Evolutionary conservation across 768 basidiomycete species (phyloP).

Genomic region (Boletus tomentosulus): DNA sequence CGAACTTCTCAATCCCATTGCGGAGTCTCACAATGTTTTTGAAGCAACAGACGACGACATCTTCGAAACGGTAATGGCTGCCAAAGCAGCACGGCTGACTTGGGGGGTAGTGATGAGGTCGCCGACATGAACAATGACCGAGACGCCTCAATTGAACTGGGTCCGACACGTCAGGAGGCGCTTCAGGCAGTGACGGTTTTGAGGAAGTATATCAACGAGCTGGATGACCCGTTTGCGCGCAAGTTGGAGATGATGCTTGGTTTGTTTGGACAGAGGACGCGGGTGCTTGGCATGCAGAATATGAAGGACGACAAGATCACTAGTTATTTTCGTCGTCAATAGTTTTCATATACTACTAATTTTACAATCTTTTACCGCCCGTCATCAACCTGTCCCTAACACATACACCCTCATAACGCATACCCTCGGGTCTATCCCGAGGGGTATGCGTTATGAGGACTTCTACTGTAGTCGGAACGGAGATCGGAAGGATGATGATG

Average conservation of each 20-base stretch:
- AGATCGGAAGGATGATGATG: no score
- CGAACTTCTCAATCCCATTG: background rate
- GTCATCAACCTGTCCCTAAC: no score
- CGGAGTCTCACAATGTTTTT: conserved; percentile 7
- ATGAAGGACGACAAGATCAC: background rate
- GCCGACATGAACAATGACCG: background rate
- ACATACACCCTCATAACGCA: no score
- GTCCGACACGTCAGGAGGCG: background rate
- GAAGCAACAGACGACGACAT: background rate
- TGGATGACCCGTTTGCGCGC: background rate
- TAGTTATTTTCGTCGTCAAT: no score
- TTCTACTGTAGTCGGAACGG: no score
- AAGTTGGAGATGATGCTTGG: background rate
- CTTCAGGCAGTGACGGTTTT: background rate
- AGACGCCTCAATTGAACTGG: background rate
- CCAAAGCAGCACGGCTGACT: background rate
- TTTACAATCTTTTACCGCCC: no score
- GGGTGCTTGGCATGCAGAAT: background rate
- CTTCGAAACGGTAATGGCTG: background rate
- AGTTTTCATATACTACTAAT: no score
- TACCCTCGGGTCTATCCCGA: no score
- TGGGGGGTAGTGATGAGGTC: background rate
- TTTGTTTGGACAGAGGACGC: background rate
- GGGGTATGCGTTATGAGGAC: no score
- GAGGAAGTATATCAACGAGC: background rate